Evolutionary conservation across 352 stramenopile species (phyloP), one percentile per base, ranked within the genome.

Genomic region (Globisporangium spiculum): DNA sequence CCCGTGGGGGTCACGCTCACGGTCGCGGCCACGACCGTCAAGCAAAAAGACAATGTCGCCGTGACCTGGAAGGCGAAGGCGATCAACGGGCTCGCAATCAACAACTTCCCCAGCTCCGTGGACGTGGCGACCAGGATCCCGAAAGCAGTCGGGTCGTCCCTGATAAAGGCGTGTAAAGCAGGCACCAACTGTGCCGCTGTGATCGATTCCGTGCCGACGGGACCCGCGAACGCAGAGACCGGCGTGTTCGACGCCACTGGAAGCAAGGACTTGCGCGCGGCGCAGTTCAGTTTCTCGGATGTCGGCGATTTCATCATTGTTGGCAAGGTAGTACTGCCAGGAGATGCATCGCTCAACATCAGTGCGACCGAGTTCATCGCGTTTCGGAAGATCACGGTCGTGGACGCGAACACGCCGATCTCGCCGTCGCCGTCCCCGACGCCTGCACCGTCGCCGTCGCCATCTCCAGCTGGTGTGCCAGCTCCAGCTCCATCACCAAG

Each of bases 61-160:
- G 76, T 92, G 64, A 84, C 80, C 26, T 92, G 83, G 83, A 68
- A 73, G 41, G 79, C 81, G 10, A 78, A 70, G 16, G 70, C 69
- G 20, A 69, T 77, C 57, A 57, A 53, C 4, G 76, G 63, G 3
- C 44, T 90, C n/a, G 57, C 58, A 27, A 77, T 67, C 62, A 75
- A 75, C 73, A 88, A 88, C 34, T 94, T 94, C 70, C 83, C 86
- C 0, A 84, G 83, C 46, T 75, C 81, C 7, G 77, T 92, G 65
- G 73, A 93, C 71, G n/a, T 71, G 18, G 58, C 26, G 44, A 81
- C 75, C 4, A 68, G 73, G 22, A 70, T 83, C 7, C 74, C 80
- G 0, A 65, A 73, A 14, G 59, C 67, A 0, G 83, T 90, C n/a
- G 63, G 46, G 10, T 57, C 63, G 18, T 89, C 84, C 24, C 69